Evolutionary conservation across 306 rosid genomes (phyloP), one percentile per base, ranked within the genome.

Genomic region (Medicago lupulina): DNA sequence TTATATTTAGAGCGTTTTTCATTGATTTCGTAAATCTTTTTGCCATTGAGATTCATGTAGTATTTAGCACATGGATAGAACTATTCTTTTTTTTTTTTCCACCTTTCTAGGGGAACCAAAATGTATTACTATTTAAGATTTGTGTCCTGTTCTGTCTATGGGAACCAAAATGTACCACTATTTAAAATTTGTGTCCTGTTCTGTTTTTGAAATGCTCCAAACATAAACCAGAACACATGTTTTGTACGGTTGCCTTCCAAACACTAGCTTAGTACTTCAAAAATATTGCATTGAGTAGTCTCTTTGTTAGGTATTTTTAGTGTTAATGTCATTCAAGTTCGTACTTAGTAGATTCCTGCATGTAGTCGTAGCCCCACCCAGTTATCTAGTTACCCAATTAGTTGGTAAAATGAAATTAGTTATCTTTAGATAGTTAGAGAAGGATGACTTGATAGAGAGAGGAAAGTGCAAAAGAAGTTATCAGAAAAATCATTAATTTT

Each of bases 141-240:
- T 40, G 10, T 40, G 34, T 65, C 70, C 17, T 40, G 25, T 40
- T 65, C 70, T 65, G 51, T 39, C 28, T 23, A 23, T 1, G 28
- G 28, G 28, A 23, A 23, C 28, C 28, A 18, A 66, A 40, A 66
- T 66, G 11, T 19, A 19, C 71, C 12, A 18, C 54, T 66, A 41
- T 66, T 34, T 40, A 65, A 58, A 31, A 43, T 51, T 17, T 40
- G 10, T 40, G 34, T 65, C 70, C 17, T 40, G 25, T 40, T 65
- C 70, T 65, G 51, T 39, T 65, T 39, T 40, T 40, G 31, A 18
- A 39, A 65, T 65, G 51, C 50, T 16, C 51, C 70, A 65, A 65
- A n/a, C 69, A 38, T 64, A 64, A 38, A 64, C 16, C 69, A 15
- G 69, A 64, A 16, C 49, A 64, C 46, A 38, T 40, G 49, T 64